Evolutionary conservation across 2,329 filamentous ascomycete species (phyloP).

Genomic region (Cryphonectria nitschkei): DNA sequence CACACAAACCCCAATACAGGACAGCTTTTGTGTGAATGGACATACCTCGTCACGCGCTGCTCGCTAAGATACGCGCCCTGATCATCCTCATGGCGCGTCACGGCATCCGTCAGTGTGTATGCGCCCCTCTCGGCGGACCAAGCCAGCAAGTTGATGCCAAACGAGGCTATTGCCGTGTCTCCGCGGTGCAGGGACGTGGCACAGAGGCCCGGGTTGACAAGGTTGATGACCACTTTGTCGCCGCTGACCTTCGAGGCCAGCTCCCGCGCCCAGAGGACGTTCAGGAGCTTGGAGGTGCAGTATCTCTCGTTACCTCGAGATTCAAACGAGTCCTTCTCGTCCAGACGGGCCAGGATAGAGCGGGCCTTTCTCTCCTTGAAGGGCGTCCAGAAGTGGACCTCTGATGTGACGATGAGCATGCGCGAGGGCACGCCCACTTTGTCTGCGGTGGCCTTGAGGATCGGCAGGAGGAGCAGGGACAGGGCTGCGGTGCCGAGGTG

Average conservation of each 20-base stretch:
- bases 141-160: neutral
- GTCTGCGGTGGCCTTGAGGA: neutral
- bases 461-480: neutral
- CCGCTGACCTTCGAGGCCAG: neutral
- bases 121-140: slow-evolving; percentile 2
- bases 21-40: neutral
- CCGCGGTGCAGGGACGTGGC: neutral
- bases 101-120: slow-evolving; percentile 1
- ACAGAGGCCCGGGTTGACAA: slow-evolving; percentile 7
- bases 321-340: neutral
- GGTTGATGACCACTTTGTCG: slow-evolving; percentile 6
- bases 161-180: neutral
- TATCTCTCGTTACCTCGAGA: neutral
- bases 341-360: neutral
- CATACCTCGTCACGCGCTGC: slow-evolving; percentile 1
- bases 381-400: slow-evolving; percentile 3
- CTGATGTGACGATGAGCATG: slow-evolving; percentile 3
- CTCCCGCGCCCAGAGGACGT: slow-evolving; percentile 9
- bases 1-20: neutral
- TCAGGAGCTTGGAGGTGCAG: slow-evolving; percentile 1
- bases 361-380: slow-evolving; percentile 3
- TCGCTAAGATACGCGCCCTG: slow-evolving; percentile 6
- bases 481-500: slow-evolving; percentile 4
- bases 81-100: neutral
- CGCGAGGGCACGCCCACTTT: neutral